phyloP scores from a whole-genome alignment of 352 stramenopile genomes.

The Elongisporangium senticosum region DNA sequence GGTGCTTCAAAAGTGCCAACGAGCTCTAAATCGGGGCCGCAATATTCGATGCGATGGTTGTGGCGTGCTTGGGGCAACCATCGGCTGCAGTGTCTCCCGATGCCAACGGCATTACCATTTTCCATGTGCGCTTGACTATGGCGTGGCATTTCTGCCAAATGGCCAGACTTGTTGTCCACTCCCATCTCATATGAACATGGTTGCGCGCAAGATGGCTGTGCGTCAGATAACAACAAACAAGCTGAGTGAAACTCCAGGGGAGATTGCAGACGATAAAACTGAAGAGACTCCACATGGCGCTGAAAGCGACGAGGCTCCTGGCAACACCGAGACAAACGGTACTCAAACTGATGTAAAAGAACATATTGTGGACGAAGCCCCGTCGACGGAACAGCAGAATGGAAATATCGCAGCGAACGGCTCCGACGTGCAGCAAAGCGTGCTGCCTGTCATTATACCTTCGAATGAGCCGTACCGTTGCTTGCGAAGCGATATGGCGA shows the following conservation, averaged over 20 bases:
- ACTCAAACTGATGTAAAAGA: not conserved
- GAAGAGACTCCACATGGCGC: constrained; percentile 2
- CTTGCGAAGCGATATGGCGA: constrained; percentile 39
- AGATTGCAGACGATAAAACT: not conserved
- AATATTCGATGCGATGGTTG: constrained; percentile 90
- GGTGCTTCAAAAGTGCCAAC: constrained; percentile 83
- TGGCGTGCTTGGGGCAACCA: constrained; percentile 83
- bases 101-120: constrained; percentile 93
- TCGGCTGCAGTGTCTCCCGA: constrained; percentile 85
- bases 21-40: constrained; percentile 82
- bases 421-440: constrained; percentile 1
- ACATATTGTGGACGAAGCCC: not conserved
- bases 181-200: constrained; percentile 39
- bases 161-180: constrained; percentile 65
- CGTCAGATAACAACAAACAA: not conserved
- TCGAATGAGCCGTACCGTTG: constrained; percentile 28
- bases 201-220: constrained; percentile 27
- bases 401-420: not conserved
- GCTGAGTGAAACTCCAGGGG: not conserved
- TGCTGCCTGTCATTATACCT: constrained; percentile 47
- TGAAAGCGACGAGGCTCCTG: not conserved
- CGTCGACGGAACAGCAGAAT: not conserved
- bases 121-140: constrained; percentile 81
- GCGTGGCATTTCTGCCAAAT: constrained; percentile 61
- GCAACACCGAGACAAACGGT: constrained; percentile 1